Base-by-base conservation (phyloP, 2,329 filamentous ascomycete genomes). In the Domatiomyces catenatus region DNA sequence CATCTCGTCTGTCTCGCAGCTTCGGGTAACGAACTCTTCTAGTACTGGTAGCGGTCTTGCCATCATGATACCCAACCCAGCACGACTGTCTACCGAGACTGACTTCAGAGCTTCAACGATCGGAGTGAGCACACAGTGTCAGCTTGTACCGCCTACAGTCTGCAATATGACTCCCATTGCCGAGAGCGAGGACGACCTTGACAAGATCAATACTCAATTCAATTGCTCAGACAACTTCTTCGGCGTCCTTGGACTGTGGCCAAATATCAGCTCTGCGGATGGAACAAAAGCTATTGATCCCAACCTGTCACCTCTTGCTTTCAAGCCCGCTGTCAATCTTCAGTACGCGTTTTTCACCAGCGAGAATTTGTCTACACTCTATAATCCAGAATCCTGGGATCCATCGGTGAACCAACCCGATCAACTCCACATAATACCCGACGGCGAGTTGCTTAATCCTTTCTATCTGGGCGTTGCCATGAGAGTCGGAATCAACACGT, bases 221-320 rank as follows among this genome's bases (percentile, higher is more conserved):
- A 58, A 59, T 32, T 59, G 57, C 48, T 55, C 48, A 39, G 24
- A 54, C 17, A 54, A 56, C 19, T 59, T 59, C 47, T 59, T 48
- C 42, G 57, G 57, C 28, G 47, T 56, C 8, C 50, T 59, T 3
- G 57, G 57, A 15, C 56, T 53, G 28, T 32, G 47, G 8, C 48
- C 55, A 12, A 51, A 52, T 17, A 42, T 52, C 17, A 51, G 43
- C 17, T 49, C 48, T 20, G 43, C 18, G 3, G 45, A 47, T 32
- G 54, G 55, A 19, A 47, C 39, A 17, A 22, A 45, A 20, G 24
- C 48, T 15, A 47, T 47, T 2, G 50, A 56, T 44, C 50, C 49
- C 3, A 47, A 56, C 20, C 48, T 59, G 8, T 56, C 57, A 17
- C 45, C 52, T 4, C 44, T 59, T 12, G 53, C 52, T 1, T 54